These are phyloP conservation scores for Atkinsonella texensis DNA, from an alignment of 2,329 filamentous ascomycete genomes.

Conservation along the genomic window DNA sequence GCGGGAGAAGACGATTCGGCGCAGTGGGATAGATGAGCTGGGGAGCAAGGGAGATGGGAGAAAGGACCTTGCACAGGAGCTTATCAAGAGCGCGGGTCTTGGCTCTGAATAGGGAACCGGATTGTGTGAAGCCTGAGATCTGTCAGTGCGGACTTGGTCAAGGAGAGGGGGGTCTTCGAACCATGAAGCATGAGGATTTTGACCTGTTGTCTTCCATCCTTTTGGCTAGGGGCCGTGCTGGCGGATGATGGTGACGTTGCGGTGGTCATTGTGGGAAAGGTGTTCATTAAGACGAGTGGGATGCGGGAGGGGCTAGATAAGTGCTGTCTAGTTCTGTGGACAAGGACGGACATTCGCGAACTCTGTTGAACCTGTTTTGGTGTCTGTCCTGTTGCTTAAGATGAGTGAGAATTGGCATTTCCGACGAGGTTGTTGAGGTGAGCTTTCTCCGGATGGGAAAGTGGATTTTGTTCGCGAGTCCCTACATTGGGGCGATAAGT, in stretches of 20 bases:
- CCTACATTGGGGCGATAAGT: background rate
- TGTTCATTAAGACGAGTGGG: background rate
- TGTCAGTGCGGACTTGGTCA: background rate
- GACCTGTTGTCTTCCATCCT: slow-evolving; percentile 33
- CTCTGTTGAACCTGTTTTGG: background rate
- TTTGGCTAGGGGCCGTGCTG: background rate
- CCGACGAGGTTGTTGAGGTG: background rate
- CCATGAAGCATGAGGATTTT: slow-evolving; percentile 72
- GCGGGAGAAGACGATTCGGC: slow-evolving; percentile 48
- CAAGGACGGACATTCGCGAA: background rate
- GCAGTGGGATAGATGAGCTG: slow-evolving; percentile 57
- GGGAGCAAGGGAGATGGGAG: slow-evolving; percentile 40
- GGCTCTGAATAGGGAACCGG: slow-evolving; percentile 68
- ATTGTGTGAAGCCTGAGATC: slow-evolving; percentile 71
- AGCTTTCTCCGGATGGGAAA: slow-evolving; percentile 6
- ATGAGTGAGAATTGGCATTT: background rate
- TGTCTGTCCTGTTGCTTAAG: background rate
- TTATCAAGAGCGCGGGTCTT: slow-evolving; percentile 86
- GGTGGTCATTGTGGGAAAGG: slow-evolving; percentile 2
- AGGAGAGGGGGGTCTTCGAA: slow-evolving; percentile 13
- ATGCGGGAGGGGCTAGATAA: background rate
- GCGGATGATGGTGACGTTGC: background rate
- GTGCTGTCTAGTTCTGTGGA: background rate
- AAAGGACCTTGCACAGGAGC: slow-evolving; percentile 60
- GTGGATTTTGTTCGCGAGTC: background rate